Base-by-base conservation (phyloP, 345 rosid species). In the Bruguiera parviflora region DNA sequence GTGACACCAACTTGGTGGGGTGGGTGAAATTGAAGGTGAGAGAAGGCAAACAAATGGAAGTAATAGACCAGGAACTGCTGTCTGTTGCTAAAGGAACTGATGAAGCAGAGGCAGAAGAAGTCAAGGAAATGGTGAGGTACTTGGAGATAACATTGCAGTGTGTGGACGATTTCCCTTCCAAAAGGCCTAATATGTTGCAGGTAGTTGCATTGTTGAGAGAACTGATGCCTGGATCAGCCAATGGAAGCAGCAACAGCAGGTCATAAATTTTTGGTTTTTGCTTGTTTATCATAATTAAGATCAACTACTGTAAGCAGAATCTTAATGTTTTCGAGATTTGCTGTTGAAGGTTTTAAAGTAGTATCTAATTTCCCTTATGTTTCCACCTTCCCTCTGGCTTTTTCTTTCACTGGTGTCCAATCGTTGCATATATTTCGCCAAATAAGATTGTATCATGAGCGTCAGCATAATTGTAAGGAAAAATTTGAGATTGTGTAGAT, bases 1-100 rank as follows among this genome's bases (percentile, higher is more conserved):
- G 97, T n/a, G 98, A 94, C 83, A 91, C 97, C 5, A 94, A 94
- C 71, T 79, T 94, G 75, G 98, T 91, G 31, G 98, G 98, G 16
- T 94, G 98, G 98, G 88, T 87, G 28, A 94, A 91, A 83, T 79
- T 94, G 85, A 91, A 89, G 75, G 96, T 79, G 2, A 78, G 89
- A 72, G 96, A 91, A 75, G 97, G 94, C 71, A 86, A 82, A 55
- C 96, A 88, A 58, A 91, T 88, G 92, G 97, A 94, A 70, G 98
- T 94, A 68, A 94, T 94, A 8, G 98, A 94, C 66, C 78, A 80
- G 49, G 97, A 93, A 37, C 77, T 93, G 76, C 69, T 86, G 4
- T 77, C 79, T 39, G 76, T 81, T 24, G 78, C 69, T 4, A 80
- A 74, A 58, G 86, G 77, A 46, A 80, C 67, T 0, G 89, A 85